Percentiles rank a stretch among this genome's conserved stretches.
phyloP scores from a whole-genome alignment of 345 rosid genomes.

The Linum tenue region DNA sequence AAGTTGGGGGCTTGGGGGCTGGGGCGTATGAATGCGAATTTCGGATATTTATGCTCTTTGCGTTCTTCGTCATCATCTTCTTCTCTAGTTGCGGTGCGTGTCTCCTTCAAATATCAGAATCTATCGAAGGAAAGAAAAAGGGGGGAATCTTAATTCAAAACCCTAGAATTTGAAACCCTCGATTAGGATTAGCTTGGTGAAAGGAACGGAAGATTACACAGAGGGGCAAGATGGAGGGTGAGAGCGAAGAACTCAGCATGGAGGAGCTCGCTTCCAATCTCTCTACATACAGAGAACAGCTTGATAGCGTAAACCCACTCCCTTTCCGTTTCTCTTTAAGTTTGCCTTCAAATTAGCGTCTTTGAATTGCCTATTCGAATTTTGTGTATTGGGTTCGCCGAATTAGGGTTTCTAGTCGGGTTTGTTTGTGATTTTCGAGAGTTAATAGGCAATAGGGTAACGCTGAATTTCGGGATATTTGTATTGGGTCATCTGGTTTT shows the following conservation, averaged over 20 bases:
- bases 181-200: background rate
- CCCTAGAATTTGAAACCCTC: background rate
- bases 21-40: no score
- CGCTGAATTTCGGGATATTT: background rate
- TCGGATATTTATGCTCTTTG: no score
- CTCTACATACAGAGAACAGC: conserved; percentile 80
- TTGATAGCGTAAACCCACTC: conserved; percentile 46
- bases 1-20: no score
- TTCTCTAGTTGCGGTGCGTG: background rate
- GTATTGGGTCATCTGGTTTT: background rate
- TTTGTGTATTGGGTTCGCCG: conserved; percentile 4
- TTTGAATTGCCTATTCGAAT: background rate
- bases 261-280: conserved; percentile 76
- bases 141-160: background rate
- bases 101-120: background rate
- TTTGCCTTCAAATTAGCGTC: no score
- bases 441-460: background rate
- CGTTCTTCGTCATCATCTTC: no score
- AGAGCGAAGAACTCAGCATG: conserved; percentile 58
- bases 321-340: conserved; percentile 1
- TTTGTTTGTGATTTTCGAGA: background rate
- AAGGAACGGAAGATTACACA: background rate
- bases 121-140: background rate
- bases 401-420: conserved; percentile 4
- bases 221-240: conserved; percentile 49